Base-by-base conservation (phyloP, 306 rosid genomes). In the Hylodesmum podocarpum region DNA sequence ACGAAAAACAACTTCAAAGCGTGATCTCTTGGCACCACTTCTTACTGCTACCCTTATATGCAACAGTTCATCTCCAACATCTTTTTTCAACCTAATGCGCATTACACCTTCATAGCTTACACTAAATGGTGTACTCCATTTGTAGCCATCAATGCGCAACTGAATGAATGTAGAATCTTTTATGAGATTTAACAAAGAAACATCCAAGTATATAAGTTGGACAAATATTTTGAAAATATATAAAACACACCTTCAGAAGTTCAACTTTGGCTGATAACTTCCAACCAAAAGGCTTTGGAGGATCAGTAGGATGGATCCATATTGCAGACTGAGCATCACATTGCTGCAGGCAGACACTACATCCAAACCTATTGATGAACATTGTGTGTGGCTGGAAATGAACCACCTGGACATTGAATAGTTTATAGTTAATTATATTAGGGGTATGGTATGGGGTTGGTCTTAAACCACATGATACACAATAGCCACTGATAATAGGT, bases 41-140 rank as follows among this genome's bases (percentile, higher is more conserved):
- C 97, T 95, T 70, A 95, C 96, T 79, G 82, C 88, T 67, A 95
- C 87, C 86, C 93, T 86, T 65, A 95, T 53, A 64, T 85, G 94
- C 84, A 87, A 77, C 31, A 13, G 72, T 43, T 83, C 86, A 70
- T 85, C 83, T 72, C 94, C 97, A 72, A 18, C 70, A 15, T 87
- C 89, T 55, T 83, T 89, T 84, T 84, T 89, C 90, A 92, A 89
- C 79, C 68, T 79, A 81, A 91, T 83, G 70, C 91, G 89, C 94
- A 89, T 89, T 73, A 80, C 89, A 80, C 99, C 99, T 89, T 90
- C 97, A 75, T 79, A 82, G 68, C 77, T 51, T 73, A 92, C 89
- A 83, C 97, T 92, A 84, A 92, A 95, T 81, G 97, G 97, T 43
- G 89, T 71, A 80, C 99, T 95, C 99, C 99, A 95, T 67, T 87